phyloP scores from a whole-genome alignment of 1,284 basidiomycete species.

The Papiliotrema flavescens region DNA sequence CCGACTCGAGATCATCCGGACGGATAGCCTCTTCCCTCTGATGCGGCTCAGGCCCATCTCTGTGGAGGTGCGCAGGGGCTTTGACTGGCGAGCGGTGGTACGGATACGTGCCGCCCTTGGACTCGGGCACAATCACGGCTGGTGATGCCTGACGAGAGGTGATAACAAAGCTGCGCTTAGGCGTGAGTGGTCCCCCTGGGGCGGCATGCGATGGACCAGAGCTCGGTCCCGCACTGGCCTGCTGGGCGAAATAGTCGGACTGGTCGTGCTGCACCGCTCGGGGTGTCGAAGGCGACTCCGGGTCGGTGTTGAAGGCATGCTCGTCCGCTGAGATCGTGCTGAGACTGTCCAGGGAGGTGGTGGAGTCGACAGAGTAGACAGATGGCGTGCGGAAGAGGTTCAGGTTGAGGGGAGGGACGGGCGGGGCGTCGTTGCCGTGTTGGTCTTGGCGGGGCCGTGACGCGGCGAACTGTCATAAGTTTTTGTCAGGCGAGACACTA shows the following conservation, averaged over 20 bases:
- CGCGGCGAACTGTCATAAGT: neutral
- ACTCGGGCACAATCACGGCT: neutral
- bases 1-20: conserved; percentile 18
- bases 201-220: neutral
- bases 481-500: too few relatives aligned
- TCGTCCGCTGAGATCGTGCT: conserved; percentile 12
- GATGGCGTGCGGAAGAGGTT: conserved; percentile 41
- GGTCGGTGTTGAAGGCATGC: conserved; percentile 8
- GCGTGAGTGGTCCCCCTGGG: conserved; percentile 7
- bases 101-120: neutral
- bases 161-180: conserved; percentile 21
- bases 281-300: conserved; percentile 21
- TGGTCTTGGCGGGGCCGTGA: neutral
- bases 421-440: conserved; percentile 6
- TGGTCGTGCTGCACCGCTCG: conserved; percentile 12
- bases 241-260: conserved; percentile 4
- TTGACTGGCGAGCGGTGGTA: neutral
- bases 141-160: conserved; percentile 9
- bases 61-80: neutral
- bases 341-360: conserved; percentile 15
- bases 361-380: conserved; percentile 33
- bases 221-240: conserved; percentile 4
- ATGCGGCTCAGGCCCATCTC: neutral
- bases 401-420: conserved; percentile 38
- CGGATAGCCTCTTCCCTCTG: neutral